Percentiles rank a stretch among this genome's conserved stretches.
Evolutionary conservation across 257 asterid genomes (phyloP).

Genomic region (Leptodermis oblonga): DNA sequence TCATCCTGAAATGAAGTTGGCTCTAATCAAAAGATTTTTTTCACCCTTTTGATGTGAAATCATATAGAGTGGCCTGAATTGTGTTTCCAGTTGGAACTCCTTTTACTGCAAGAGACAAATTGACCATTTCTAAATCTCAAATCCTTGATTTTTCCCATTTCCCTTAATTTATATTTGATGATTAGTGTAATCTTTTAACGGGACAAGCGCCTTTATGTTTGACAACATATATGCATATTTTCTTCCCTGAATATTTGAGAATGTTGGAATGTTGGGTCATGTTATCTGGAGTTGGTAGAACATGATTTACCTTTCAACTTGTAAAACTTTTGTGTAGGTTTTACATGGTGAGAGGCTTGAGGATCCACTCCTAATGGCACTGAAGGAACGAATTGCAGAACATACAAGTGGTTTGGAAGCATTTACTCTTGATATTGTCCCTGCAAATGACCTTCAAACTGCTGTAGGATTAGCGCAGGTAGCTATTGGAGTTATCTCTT

Average conservation of each 20-base stretch:
- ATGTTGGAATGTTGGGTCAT: neutral
- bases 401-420: conserved; percentile 49
- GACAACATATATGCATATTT: neutral
- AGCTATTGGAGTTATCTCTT: conserved; percentile 73
- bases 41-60: neutral
- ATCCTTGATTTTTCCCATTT: neutral
- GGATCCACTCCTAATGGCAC: conserved; percentile 62
- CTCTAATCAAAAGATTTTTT: neutral
- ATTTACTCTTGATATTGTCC: conserved; percentile 51
- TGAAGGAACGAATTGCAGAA: conserved; percentile 68
- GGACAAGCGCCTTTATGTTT: neutral
- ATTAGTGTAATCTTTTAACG: neutral
- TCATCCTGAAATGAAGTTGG: neutral
- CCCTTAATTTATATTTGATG: neutral
- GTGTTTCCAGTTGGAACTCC: neutral
- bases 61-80: neutral
- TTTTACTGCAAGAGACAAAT: neutral
- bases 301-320: neutral
- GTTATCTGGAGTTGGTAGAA: neutral
- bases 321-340: conserved; percentile 34
- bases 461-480: conserved; percentile 72
- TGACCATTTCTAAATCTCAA: neutral
- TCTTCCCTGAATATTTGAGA: too few relatives aligned
- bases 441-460: conserved; percentile 31
- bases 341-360: conserved; percentile 47